Base-by-base conservation (phyloP, 106 monocot genomes). In the Apostasia ramifera region DNA sequence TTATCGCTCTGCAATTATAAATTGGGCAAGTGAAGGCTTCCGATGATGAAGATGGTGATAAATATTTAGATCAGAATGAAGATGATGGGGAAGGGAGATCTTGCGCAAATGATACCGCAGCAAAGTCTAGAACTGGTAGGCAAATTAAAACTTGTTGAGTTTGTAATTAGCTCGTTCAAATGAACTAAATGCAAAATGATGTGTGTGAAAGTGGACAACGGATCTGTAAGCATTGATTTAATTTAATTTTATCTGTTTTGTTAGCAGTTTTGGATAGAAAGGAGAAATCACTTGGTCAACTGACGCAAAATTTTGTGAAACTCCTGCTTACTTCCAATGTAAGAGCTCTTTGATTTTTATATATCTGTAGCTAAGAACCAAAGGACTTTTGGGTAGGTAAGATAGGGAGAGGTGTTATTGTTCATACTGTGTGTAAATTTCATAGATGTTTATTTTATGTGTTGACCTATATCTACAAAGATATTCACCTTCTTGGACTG, bases 261-360 rank as follows among this genome's bases (percentile, higher is more conserved):
- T 3, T 49, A 43, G 48, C 65, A 65, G 65, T 48, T 65, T 41
- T 37, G 4, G 83, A 86, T 53, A 79, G 86, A 70, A 91, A 71
- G 57, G 97, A 97, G 75, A 97, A 97, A 57, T 97, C 92, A 0
- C 74, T 97, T 39, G 97, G 92, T 6, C 79, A 77, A 71, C 92
- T 97, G 47, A 92, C 92, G 1, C 89, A 89, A 77, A 92, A 92
- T 62, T 97, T 97, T 73, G 87, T 97, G 40, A 97, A 89, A 59
- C 86, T 97, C 45, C 87, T 97, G 68, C 84, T 97, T 6, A 87
- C 76, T 11, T 66, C 77, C 54, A 73, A 92, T 65, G 95, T 92
- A 77, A 79, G 81, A 57, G 47, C 9, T 57, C 15, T 57, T 15
- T 13, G 57, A 52, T 52, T 6, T 6, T 52, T 52, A 4, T 52